Base-by-base conservation (phyloP, 2,329 filamentous ascomycete genomes). In the Penicillium sumatraense region DNA sequence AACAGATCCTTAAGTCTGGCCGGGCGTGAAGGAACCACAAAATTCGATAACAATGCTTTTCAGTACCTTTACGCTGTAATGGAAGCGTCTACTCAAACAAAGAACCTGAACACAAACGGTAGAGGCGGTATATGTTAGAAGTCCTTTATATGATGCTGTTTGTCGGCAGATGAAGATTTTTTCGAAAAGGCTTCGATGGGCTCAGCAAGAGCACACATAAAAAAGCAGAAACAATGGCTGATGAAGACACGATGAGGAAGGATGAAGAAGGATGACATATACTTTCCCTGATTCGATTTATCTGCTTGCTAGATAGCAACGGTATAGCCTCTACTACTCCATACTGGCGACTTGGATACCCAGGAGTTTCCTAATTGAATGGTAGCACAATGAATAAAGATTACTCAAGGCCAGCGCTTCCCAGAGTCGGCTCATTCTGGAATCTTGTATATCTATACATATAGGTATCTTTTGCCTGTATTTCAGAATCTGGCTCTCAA, bases 1-100 rank as follows among this genome's bases (percentile, higher is more conserved):
- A 96, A 72, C 89, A 92, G 75, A 93, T 98, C 71, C 83, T 98
- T 69, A 84, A 85, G 70, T 77, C 83, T 49, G 80, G 77, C 14
- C 68, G 63, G 58, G 66, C 71, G 24, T 72, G n/a, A 23, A 16
- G n/a, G 29, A 31, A 14, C 29, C 7, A 31, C 11, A 31, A 31
- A n/a, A n/a, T n/a, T 33, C 16, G 33, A 50, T 26, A 45, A 31
- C 14, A 5, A n/a, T 9, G 20, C 47, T 45, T 40, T 9, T 23
- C 26, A 18, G 26, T 16, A 21, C n/a, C 3, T 26, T 27, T 13
- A 35, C 18, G 31, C 16, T 7, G 9, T 36, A 21, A n/a, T n/a
- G 11, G 16, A 26, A 8, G 16, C 23, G 33, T 20, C 18, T 23
- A 14, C 7, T 13, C 14, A 11, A 13, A 3, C 20, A 23, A 26